Conservation (phyloP, 139 green algal genomes). For the Ettlia oleoabundans region DNA sequence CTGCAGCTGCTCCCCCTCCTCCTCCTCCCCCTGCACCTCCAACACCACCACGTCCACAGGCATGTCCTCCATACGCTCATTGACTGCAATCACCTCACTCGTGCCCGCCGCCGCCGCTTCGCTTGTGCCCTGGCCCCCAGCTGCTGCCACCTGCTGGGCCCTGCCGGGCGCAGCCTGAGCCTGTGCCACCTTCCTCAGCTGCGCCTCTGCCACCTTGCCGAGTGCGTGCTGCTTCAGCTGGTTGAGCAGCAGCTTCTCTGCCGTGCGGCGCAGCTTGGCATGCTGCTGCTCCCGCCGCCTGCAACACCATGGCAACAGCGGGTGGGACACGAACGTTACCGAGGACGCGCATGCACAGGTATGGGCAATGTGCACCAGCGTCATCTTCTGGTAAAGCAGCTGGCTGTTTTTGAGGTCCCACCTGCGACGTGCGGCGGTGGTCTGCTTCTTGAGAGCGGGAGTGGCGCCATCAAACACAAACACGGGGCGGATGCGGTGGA, state of each 20-base stretch:
- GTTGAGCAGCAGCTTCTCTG: conserved; percentile 95
- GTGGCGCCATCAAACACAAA: conserved; percentile 99
- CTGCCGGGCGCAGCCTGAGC: background rate
- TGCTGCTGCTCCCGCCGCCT: conserved; percentile 80
- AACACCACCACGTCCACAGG: background rate
- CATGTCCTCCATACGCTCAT: background rate
- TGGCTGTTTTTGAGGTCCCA: conserved; percentile 16
- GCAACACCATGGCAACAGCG: no score
- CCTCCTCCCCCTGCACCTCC: background rate
- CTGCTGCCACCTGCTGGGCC: background rate
- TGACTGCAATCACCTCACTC: no score
- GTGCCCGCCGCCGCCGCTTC: no score
- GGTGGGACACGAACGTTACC: no score
- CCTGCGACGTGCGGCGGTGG: conserved; percentile 71
- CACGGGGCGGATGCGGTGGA: conserved; percentile 90
- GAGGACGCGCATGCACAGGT: no score
- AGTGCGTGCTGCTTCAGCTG: conserved; percentile 79
- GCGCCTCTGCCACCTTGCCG: background rate
- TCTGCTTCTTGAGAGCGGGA: conserved; percentile 92
- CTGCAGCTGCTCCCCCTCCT: background rate
- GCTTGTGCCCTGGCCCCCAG: background rate
- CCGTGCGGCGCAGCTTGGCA: conserved; percentile 72
- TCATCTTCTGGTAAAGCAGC: background rate
- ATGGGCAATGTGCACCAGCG: no score
- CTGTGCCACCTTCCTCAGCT: conserved; percentile 3